Evolutionary conservation across 108 stramenopile species (phyloP).

Genomic region (Schizochytrium sp.): DNA sequence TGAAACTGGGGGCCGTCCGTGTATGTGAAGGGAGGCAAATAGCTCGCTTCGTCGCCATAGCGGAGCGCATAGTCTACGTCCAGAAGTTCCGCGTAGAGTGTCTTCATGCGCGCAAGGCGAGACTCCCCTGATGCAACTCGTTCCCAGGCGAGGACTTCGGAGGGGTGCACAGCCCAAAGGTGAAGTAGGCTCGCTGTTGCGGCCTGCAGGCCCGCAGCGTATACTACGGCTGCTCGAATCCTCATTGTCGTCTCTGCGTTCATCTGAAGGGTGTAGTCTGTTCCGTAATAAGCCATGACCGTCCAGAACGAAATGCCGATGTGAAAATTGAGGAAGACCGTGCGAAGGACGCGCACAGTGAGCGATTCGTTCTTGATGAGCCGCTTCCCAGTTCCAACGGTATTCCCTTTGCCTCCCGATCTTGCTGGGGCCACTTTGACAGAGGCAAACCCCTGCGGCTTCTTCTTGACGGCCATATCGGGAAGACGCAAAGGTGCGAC

Average conservation of each 20-base stretch:
- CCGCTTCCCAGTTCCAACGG: background rate
- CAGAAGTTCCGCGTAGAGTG: background rate
- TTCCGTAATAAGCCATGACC: background rate
- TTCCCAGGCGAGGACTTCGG: background rate
- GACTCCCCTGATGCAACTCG: background rate
- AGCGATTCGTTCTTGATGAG: background rate
- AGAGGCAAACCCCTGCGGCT: background rate
- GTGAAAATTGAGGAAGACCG: background rate
- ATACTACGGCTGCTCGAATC: background rate
- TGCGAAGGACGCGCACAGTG: background rate
- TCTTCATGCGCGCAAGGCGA: background rate
- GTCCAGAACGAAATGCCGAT: background rate
- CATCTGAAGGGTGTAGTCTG: background rate
- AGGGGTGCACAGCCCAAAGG: background rate
- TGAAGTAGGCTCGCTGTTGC: background rate
- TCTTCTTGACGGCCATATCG: background rate
- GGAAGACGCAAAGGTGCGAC: background rate
- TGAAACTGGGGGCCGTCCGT: background rate
- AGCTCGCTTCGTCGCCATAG: background rate
- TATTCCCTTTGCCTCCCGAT: background rate
- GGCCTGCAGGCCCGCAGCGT: background rate
- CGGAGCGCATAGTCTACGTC: background rate
- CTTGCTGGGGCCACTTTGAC: background rate
- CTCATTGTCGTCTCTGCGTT: background rate
- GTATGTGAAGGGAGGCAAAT: background rate